Evolutionary conservation across 331 rosid species (phyloP).

Genomic region (Phaseolus coccineus): DNA sequence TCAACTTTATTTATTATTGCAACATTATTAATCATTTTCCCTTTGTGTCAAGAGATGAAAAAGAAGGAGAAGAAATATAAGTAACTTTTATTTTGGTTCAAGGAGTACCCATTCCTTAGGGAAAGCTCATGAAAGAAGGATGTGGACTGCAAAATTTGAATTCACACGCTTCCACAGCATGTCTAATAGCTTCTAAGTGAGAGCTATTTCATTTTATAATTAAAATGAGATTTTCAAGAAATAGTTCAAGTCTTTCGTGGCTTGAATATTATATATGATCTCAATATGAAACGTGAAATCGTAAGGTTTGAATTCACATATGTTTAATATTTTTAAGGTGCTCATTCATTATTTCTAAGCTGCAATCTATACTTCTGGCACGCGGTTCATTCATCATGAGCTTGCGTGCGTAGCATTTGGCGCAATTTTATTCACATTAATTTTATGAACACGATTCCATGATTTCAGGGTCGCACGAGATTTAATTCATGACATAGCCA

Average conservation of each 20-base stretch:
- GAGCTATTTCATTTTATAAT: neutral
- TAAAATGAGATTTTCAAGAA: neutral
- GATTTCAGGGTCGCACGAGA: slow-evolving; percentile 21
- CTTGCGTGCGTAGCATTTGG: slow-evolving; percentile 19
- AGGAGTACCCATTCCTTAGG: neutral
- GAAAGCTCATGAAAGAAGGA: neutral
- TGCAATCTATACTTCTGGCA: slow-evolving; percentile 24
- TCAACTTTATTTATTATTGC: slow-evolving; percentile 39
- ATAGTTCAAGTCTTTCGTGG: neutral
- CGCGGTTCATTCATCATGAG: slow-evolving; percentile 28
- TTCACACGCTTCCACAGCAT: neutral
- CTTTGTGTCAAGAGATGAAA: neutral
- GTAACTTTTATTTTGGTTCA: neutral
- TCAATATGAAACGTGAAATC: neutral
- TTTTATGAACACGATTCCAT: slow-evolving; percentile 14
- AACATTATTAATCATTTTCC: neutral
- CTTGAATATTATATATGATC: neutral
- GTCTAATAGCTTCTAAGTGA: neutral
- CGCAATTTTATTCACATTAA: slow-evolving; percentile 12
- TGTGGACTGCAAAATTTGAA: neutral
- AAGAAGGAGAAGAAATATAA: neutral
- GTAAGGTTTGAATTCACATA: neutral
- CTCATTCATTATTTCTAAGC: neutral
- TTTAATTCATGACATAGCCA: neutral
- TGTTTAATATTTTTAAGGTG: neutral